Conservation (phyloP, 176 grass and related monocot species). For the Thinopyrum elongatum region DNA sequence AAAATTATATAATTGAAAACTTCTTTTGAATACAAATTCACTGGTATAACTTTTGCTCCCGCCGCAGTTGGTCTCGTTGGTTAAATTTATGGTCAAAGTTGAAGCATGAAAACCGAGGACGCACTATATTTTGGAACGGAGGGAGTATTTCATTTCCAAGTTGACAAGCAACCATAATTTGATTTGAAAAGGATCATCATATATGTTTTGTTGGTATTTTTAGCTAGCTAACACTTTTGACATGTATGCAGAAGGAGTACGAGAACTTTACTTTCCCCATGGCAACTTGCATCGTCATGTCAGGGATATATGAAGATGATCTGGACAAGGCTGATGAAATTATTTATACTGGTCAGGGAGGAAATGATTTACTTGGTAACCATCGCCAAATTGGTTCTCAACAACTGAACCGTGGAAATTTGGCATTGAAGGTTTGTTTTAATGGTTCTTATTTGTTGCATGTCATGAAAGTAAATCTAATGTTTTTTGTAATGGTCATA, state of each 20-base stretch:
- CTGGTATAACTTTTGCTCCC: too few relatives aligned
- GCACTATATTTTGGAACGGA: too few relatives aligned
- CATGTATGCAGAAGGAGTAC: conserved; percentile 50
- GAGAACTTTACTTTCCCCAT: conserved; percentile 65
- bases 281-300: conserved; percentile 78
- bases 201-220: background rate
- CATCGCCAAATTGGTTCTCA: conserved; percentile 78
- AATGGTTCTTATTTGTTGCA: background rate
- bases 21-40: too few relatives aligned
- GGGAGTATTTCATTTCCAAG: background rate
- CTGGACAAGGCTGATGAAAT: conserved; percentile 75
- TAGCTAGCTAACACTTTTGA: background rate
- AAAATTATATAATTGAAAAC: too few relatives aligned
- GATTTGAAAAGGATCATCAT: background rate
- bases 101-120: too few relatives aligned
- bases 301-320: conserved; percentile 95
- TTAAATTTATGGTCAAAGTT: too few relatives aligned
- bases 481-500: background rate
- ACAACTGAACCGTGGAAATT: conserved; percentile 72
- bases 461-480: background rate
- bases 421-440: conserved; percentile 74
- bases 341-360: conserved; percentile 92
- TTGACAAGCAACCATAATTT: background rate
- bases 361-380: conserved; percentile 90
- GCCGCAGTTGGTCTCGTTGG: too few relatives aligned